Base-by-base conservation (phyloP, 495 filamentous ascomycete genomes). In the Wilcoxina mikolae region DNA sequence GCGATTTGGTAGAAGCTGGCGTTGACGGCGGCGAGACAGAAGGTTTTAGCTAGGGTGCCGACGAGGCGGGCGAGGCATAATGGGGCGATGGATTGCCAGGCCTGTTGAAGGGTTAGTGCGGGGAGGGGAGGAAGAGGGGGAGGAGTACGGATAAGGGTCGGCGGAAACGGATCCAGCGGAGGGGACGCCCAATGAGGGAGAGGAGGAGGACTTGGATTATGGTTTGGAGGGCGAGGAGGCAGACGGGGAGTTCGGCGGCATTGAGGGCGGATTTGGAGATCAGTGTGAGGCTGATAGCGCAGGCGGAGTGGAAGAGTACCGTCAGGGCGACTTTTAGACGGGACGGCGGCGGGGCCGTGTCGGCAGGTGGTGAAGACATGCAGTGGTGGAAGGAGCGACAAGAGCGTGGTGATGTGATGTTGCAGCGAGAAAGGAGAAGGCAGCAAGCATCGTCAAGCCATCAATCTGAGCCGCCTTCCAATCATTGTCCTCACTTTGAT, bases 31-130 rank as follows among this genome's bases (percentile, higher is more conserved):
- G 59, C 59, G 17, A 61, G 47, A 27, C 59, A 61, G 52, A 51
- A 53, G 29, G 59, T 61, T 50, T 61, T 61, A 12, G 59, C 59
- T 24, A 61, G 59, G 12, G 59, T 56, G 27, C 59, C 59, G n/a
- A 59, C 28, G 4, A 59, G 52, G 23, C 59, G 59, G 4, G 59
- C 59, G 25, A 41, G 22, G 31, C 58, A 56, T 23, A 61, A 52
- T 15, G 59, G 59, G 38, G 59, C 31, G 20, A 59, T 49, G 15
- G 51, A 33, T 26, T 56, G 18, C 59, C 59, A 61, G 23, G 56
- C 51, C 59, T 61, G 47, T 12, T 35, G 11, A 10, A 10, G 25
- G 4, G 45, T 24, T 29, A 33, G 2, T n/a, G 26, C n/a, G 12
- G 7, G 18, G 31, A 42, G 5, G 0, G n/a, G 15, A 46, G 2